These are phyloP conservation scores for Cadophora sp. DNA, from an alignment of 2,329 filamentous ascomycete species.

Conservation along the genomic window DNA sequence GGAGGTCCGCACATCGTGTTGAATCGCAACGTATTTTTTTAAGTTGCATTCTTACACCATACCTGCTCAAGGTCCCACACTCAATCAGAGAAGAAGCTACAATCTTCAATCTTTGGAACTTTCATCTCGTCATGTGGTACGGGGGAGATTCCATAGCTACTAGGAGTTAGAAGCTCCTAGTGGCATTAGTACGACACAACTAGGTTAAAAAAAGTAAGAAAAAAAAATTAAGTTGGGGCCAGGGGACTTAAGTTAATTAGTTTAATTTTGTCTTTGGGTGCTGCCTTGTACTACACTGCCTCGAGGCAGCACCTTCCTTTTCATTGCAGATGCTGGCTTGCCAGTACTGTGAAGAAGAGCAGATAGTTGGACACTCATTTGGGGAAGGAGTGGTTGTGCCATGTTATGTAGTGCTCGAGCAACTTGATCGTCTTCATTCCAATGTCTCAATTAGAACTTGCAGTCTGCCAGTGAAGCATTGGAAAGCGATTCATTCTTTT, in stretches of 20 bases:
- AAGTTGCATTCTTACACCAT: background rate
- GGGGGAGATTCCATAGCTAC: background rate
- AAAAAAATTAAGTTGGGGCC: background rate
- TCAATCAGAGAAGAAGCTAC: background rate
- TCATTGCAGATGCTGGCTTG: constrained; percentile 7
- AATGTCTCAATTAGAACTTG: background rate
- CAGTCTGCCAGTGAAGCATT: background rate
- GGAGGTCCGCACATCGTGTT: background rate
- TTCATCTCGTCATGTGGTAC: background rate
- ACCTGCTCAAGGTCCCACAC: background rate
- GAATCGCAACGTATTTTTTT: background rate
- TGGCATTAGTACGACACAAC: background rate
- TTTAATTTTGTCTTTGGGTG: background rate
- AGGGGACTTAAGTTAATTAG: background rate
- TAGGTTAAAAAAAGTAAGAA: background rate
- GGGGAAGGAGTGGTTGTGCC: background rate
- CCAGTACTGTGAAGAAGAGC: constrained; percentile 10
- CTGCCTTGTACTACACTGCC: background rate
- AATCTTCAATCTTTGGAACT: background rate
- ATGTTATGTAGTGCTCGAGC: background rate
- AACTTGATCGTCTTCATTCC: background rate
- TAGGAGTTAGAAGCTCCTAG: background rate
- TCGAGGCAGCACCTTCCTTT: background rate
- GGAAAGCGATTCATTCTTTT: background rate
- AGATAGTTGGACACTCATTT: background rate